These are phyloP conservation scores for Calonectria hawksworthii DNA, from an alignment of 2,329 filamentous ascomycete genomes.

Conservation along the genomic window DNA sequence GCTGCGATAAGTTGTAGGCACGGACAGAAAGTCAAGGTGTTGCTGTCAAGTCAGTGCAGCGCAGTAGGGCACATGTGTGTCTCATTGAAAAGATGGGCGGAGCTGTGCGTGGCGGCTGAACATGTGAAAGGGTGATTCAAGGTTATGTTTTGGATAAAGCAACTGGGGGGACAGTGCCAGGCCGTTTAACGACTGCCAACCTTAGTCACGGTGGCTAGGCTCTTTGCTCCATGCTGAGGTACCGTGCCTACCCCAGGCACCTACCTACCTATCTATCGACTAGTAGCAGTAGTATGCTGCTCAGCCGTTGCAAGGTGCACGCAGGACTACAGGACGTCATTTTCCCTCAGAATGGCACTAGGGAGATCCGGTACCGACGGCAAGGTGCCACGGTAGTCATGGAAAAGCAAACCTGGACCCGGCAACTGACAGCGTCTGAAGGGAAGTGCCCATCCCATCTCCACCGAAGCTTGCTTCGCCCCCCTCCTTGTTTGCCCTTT, in stretches of 20 bases:
- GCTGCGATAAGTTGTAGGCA: constrained; percentile 1
- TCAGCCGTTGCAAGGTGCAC: background rate
- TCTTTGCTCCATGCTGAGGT: background rate
- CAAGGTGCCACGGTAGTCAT: background rate
- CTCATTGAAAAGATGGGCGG: background rate
- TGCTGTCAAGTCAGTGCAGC: constrained; percentile 14
- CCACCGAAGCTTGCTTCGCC: constrained; percentile 3
- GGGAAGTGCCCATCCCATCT: background rate
- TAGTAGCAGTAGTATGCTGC: background rate
- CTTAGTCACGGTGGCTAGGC: background rate
- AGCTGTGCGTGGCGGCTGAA: background rate
- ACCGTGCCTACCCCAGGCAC: too few species aligned
- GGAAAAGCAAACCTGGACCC: background rate
- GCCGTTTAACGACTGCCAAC: background rate
- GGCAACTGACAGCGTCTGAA: background rate
- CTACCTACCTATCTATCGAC: too few species aligned
- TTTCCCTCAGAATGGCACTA: background rate
- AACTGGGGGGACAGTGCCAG: background rate
- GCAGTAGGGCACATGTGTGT: constrained; percentile 12
- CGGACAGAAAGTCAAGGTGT: background rate
- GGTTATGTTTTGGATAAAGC: background rate
- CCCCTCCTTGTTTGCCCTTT: background rate
- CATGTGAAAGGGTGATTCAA: background rate
- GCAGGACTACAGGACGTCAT: background rate
- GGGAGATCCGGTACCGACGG: background rate